Base-by-base conservation (phyloP, 345 rosid species). In the Punica granatum region DNA sequence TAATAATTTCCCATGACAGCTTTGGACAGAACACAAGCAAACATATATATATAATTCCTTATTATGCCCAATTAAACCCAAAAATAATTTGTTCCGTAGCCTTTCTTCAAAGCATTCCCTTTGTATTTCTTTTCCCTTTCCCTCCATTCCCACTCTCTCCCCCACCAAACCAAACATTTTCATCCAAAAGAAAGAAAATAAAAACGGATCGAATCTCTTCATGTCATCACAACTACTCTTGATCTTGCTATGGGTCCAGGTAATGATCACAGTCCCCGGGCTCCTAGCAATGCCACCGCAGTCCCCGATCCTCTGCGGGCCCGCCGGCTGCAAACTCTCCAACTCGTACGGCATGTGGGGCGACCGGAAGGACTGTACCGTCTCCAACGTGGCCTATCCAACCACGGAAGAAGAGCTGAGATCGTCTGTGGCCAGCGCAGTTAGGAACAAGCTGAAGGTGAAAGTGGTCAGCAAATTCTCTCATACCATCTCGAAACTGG, bases 341-440 rank as follows among this genome's bases (percentile, higher is more conserved):
- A 93, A 85, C 77, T 76, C 96, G 8, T 93, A 90, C 56, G 98
- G 96, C 11, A 64, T 41, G 16, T 93, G 96, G 98, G 81, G 84
- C 4, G 98, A 93, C 72, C 77, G 96, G 32, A 75, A 64, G 66
- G 86, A 63, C 43, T 93, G 97, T 54, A 71, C n/a, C 16, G 88
- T 80, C 19, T 69, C 74, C 6, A 78, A 68, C 10, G 77, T 87
- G 28, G 66, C 81, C 1, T 87, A 87, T 70, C 94, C 97, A 3
- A 72, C 80, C 19, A 86, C 92, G 2, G 94, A 93, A 67, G 86
- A 88, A 42, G 96, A 86, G 74, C 84, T 90, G 21, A 79, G 75
- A 3, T 42, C 56, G 2, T 86, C 88, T 15, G 92, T 89, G 35
- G 97, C 92, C 8, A 63, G 69, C 37, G 97, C 96, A 6, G 63